A percentile compares a stretch with the other conserved stretches of the same genome.
phyloP scores from a whole-genome alignment of 1,139 yeast species.

The Pichia sp. region DNA sequence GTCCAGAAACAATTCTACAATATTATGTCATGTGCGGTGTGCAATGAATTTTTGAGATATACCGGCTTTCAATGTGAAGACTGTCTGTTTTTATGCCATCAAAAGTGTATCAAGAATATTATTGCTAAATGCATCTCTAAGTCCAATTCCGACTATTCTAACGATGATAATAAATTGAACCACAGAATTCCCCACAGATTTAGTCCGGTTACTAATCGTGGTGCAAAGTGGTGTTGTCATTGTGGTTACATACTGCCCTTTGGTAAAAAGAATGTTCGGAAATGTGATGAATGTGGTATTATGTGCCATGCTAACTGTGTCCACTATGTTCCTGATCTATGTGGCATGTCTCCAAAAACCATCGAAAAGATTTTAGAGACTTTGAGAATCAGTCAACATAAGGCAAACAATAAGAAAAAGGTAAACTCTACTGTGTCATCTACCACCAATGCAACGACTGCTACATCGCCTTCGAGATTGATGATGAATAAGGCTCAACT shows the following conservation, averaged over 20 bases:
- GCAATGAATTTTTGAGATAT: slow-evolving; percentile 91
- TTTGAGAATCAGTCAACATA: slow-evolving; percentile 68
- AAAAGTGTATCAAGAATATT: slow-evolving; percentile 87
- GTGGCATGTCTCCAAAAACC: slow-evolving; percentile 98
- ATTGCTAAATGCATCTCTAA: slow-evolving; percentile 94
- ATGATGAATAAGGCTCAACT: too few relatives aligned
- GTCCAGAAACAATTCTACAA: slow-evolving; percentile 93
- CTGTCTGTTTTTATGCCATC: slow-evolving; percentile 89
- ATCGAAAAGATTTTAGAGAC: slow-evolving; percentile 85
- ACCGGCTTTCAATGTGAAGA: slow-evolving; percentile 97
- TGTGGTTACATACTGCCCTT: slow-evolving; percentile 95
- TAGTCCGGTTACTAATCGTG: slow-evolving; percentile 83
- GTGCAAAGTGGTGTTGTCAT: slow-evolving; percentile 99
- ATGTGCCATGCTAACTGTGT: slow-evolving; percentile 93
- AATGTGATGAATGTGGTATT: slow-evolving; percentile 91
- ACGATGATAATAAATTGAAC: slow-evolving; percentile 85
- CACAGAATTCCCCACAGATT: slow-evolving; percentile 97
- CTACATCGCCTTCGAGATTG: too few relatives aligned
- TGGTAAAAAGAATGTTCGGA: slow-evolving; percentile 91
- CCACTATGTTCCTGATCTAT: slow-evolving; percentile 92
- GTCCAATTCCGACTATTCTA: slow-evolving; percentile 75
- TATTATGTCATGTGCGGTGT: slow-evolving; percentile 93
- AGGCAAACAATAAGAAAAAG: slow-evolving; percentile 15
- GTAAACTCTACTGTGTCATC: neutral
- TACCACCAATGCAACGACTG: neutral